Percentiles rank a stretch among this genome's conserved stretches.
phyloP scores from a whole-genome alignment of 306 rosid species.

The Quercus wislizeni region DNA sequence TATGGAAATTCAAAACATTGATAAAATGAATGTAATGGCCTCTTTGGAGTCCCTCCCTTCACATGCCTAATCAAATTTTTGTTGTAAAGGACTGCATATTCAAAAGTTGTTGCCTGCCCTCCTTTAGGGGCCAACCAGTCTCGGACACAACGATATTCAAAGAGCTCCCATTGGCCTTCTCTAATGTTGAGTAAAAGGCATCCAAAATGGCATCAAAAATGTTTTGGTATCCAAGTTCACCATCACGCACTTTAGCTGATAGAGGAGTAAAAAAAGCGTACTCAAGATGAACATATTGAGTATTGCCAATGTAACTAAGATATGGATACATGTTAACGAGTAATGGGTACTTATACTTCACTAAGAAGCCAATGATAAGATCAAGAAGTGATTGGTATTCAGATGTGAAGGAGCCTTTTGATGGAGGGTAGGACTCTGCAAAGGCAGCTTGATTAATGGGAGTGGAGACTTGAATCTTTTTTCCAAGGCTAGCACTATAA shows the following conservation, averaged over 20 bases:
- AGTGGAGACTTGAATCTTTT: conserved; percentile 41
- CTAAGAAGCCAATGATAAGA: conserved; percentile 24
- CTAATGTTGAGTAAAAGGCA: conserved; percentile 35
- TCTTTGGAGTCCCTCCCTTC: too few relatives aligned
- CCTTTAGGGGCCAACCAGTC: conserved; percentile 56
- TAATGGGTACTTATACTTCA: conserved; percentile 21
- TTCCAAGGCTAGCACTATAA: conserved; percentile 5
- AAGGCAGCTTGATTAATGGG: conserved; percentile 15
- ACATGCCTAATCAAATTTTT: too few relatives aligned
- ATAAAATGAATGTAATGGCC: too few relatives aligned
- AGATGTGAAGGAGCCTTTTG: conserved; percentile 24
- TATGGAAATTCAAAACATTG: too few relatives aligned
- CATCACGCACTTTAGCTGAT: conserved; percentile 29
- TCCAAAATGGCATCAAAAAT: conserved; percentile 44
- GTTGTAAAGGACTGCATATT: too few relatives aligned
- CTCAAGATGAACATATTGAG: conserved; percentile 2
- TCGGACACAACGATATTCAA: conserved; percentile 40
- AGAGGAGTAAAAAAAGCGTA: conserved; percentile 33
- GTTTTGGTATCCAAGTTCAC: conserved; percentile 24
- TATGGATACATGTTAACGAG: conserved; percentile 41
- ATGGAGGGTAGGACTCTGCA: conserved; percentile 38
- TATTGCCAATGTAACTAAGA: conserved; percentile 15
- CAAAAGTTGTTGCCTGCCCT: too few relatives aligned
- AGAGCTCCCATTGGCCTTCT: conserved; percentile 33
- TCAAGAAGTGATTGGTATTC: conserved; percentile 12